Evolutionary conservation across 1,284 basidiomycete genomes (phyloP).

Genomic region (Coniferiporia sulphurascens): DNA sequence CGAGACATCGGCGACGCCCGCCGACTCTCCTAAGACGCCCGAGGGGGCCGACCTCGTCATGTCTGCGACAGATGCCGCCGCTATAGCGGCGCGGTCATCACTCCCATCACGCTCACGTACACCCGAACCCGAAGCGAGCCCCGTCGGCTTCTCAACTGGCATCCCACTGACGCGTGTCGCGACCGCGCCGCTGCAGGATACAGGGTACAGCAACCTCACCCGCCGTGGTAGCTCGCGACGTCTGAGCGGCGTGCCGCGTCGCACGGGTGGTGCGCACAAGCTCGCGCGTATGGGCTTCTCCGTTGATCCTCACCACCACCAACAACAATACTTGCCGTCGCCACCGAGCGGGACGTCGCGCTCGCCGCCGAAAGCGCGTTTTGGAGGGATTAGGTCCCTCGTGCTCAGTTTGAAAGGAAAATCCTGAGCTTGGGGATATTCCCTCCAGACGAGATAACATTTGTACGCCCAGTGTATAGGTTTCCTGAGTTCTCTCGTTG

Average conservation of each 20-base stretch:
- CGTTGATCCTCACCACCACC: conserved; percentile 6
- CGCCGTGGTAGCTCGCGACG: neutral
- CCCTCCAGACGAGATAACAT: no score
- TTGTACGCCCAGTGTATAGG: no score
- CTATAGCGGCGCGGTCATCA: neutral
- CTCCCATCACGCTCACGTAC: conserved; percentile 9
- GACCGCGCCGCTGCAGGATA: conserved; percentile 14
- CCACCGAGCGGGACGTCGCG: conserved; percentile 2
- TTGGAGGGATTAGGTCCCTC: conserved; percentile 17
- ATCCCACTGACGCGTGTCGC: conserved; percentile 18
- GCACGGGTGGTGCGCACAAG: conserved; percentile 10
- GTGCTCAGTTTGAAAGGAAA: conserved; percentile 15
- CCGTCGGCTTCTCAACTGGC: conserved; percentile 2
- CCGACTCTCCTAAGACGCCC: conserved; percentile 14
- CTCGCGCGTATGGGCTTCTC: conserved; percentile 17
- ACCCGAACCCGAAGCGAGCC: conserved; percentile 3
- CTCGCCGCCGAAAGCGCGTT: conserved; percentile 14
- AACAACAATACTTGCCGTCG: conserved; percentile 6
- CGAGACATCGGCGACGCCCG: conserved; percentile 24
- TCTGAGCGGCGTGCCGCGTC: neutral
- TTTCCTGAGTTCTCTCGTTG: no score
- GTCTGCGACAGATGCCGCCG: neutral
- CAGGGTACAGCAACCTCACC: neutral
- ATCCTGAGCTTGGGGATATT: neutral
- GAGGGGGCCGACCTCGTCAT: conserved; percentile 4